Conservation (phyloP, 139 green algal species). For the Zygnema circumcarinatum region DNA sequence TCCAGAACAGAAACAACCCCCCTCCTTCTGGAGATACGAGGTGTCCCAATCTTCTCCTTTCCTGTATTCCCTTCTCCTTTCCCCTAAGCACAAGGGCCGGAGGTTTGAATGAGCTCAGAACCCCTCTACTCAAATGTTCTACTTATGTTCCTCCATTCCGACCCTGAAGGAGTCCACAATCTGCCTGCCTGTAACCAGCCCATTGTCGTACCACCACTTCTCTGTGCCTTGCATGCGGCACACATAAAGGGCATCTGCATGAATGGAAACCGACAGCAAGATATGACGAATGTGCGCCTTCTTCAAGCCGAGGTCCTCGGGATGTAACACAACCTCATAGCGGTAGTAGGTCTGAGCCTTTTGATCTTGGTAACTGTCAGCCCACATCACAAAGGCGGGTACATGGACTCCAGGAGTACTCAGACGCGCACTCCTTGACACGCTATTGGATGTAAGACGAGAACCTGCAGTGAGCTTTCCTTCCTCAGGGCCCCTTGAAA, state of each 20-base stretch:
- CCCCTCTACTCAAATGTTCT: too few species aligned
- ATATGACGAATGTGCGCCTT: conserved; percentile 3
- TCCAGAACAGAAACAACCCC: too few species aligned
- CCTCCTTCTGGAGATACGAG: too few species aligned
- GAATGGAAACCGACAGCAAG: not conserved
- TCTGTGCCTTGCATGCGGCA: conserved; percentile 2
- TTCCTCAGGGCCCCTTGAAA: too few species aligned
- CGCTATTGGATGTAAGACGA: not conserved
- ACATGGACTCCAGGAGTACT: not conserved
- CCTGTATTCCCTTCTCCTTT: too few species aligned
- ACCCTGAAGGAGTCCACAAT: conserved; percentile 33
- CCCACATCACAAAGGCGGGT: conserved; percentile 10
- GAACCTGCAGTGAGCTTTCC: too few species aligned
- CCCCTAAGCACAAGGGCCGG: too few species aligned
- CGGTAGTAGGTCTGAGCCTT: too few species aligned
- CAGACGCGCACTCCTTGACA: not conserved
- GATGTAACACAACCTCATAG: conserved; percentile 34
- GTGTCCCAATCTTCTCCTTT: too few species aligned
- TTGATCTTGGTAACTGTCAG: conserved; percentile 3
- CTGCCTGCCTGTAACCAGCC: not conserved
- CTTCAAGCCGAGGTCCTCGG: conserved; percentile 17
- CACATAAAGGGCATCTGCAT: not conserved
- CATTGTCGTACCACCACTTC: not conserved
- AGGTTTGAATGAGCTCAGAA: too few species aligned
- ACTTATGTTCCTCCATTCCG: too few species aligned